Base-by-base conservation (phyloP, 164 flowering plant species). In the Hamamelis virginiana region DNA sequence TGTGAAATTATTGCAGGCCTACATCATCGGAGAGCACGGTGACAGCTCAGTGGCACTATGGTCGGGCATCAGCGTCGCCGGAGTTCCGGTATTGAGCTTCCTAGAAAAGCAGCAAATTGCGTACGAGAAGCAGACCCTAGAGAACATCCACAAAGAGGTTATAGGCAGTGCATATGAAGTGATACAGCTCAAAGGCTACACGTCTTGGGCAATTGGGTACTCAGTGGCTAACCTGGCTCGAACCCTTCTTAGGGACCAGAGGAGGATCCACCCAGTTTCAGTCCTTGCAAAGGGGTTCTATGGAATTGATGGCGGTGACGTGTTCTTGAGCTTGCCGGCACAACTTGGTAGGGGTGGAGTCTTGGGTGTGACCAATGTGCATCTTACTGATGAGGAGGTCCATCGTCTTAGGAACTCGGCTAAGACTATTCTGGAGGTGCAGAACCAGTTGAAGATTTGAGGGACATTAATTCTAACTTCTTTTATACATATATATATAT, bases 161-260 rank as follows among this genome's bases (percentile, higher is more conserved):
- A 72, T 87, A 11, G 76, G 80, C 22, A 64, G 94, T 25, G 97
- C 97, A 0, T 86, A 86, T n/a, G 92, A 91, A 55, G 97, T 91
- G 52, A 91, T 91, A 22, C 70, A 75, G 26, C 83, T 91, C 27
- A 91, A 91, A 64, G 97, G 97, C 50, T 87, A 91, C 83, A 91
- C 97, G 4, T 91, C 97, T 0, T 91, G 94, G 97, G 97, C 97
- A 0, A 87, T 91, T 16, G 94, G 94, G 18, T 91, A 91, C 80
- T 89, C 97, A 0, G 94, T 69, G 4, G 92, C 97, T 6, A 89
- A 62, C 78, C 62, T 91, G 57, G 94, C 97, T 51, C 73, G 88
- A 8, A 26, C 81, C 23, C 28, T 91, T 1, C 79, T 91, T 2
- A 59, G 97, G 22, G 84, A 91, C 75, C 96, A 91, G 70, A 65